A percentile compares a stretch with the other conserved stretches of the same genome.
Conservation (phyloP, 495 filamentous ascomycete genomes). For the Xylaria bambusicola region DNA sequence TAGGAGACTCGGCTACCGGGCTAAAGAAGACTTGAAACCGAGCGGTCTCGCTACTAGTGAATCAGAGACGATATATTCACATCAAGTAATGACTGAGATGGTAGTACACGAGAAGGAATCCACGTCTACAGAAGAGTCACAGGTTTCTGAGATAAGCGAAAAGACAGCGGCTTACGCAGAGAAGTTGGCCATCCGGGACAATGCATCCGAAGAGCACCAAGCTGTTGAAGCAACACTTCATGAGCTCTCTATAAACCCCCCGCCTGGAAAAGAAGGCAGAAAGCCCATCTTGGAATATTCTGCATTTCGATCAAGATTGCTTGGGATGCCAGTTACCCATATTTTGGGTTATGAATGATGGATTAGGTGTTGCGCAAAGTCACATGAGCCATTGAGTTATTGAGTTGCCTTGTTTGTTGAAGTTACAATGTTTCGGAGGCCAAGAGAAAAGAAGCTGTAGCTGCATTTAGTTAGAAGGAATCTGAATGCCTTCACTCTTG, state of each 20-base stretch:
- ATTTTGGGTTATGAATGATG: conserved; percentile 4
- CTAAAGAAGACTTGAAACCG: too few relatives aligned
- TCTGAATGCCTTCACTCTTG: too few relatives aligned
- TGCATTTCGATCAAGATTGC: conserved; percentile 1
- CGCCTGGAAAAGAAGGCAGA: background rate
- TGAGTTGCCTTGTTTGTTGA: too few relatives aligned
- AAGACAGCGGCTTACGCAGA: background rate
- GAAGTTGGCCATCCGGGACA: background rate
- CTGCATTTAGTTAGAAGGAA: too few relatives aligned
- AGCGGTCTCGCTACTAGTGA: too few relatives aligned
- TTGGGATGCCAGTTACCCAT: background rate
- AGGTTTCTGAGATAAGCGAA: background rate
- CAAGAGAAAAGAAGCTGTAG: too few relatives aligned
- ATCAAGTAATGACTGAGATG: background rate
- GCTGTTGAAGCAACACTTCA: background rate
- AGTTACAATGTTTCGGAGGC: too few relatives aligned
- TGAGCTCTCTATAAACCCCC: background rate
- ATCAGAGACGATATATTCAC: too few relatives aligned
- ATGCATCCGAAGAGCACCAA: background rate
- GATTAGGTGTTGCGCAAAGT: background rate
- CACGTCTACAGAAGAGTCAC: too few relatives aligned
- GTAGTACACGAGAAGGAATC: background rate
- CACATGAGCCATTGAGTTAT: too few relatives aligned
- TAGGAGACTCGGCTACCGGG: too few relatives aligned
- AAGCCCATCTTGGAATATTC: background rate